Conservation (phyloP, 768 basidiomycete genomes). For the Calocera viscosa region DNA sequence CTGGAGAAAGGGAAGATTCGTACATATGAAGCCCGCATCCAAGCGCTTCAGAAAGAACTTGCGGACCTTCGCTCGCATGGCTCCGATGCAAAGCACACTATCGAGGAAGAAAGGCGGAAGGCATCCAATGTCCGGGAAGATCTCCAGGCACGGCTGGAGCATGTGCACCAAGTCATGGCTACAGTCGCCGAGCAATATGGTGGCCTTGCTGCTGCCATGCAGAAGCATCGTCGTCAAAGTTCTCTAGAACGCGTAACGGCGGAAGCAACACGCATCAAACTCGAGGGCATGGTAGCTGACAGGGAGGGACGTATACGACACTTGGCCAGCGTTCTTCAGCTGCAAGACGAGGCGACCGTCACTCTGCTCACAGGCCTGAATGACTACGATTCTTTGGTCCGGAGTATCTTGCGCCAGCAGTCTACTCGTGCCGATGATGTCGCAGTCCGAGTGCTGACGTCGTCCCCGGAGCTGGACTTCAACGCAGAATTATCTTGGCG, state of each 20-base stretch:
- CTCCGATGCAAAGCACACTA: neutral
- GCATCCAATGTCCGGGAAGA: neutral
- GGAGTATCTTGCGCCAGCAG: neutral
- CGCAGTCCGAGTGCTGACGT: neutral
- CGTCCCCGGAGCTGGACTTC: neutral
- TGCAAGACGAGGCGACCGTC: neutral
- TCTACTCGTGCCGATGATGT: neutral
- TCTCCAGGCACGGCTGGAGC: neutral
- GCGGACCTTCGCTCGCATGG: neutral
- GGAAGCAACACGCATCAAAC: neutral
- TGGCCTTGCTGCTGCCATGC: neutral
- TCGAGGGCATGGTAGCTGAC: neutral
- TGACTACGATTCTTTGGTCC: neutral
- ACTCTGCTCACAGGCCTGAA: neutral
- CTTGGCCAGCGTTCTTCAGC: neutral
- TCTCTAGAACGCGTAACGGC: neutral
- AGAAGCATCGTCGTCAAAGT: neutral
- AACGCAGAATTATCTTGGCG: neutral
- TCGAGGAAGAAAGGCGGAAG: neutral
- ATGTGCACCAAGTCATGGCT: neutral
- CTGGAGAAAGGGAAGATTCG: neutral
- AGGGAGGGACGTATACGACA: neutral
- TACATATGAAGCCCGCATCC: neutral
- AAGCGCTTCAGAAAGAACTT: neutral
- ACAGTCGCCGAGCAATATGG: neutral